phyloP scores from a whole-genome alignment of 2,329 filamentous ascomycete species.

The Pestalotiopsis sp. region DNA sequence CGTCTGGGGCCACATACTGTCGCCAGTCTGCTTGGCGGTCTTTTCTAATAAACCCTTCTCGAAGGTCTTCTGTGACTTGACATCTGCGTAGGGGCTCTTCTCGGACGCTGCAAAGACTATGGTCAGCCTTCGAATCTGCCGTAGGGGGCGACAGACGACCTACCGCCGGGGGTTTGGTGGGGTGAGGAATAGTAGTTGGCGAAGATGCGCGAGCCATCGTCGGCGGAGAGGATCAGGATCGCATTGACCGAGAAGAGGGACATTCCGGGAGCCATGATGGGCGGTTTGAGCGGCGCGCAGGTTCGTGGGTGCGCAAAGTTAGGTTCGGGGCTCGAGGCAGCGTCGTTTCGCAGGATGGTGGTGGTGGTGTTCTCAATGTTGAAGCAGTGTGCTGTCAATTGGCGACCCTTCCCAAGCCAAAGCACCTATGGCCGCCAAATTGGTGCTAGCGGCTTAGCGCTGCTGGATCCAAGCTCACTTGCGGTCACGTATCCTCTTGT shows the following conservation, averaged over 20 bases:
- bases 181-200: constrained; percentile 69
- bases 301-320: background rate
- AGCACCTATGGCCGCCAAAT: background rate
- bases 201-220: constrained; percentile 90
- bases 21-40: constrained; percentile 85
- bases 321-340: background rate
- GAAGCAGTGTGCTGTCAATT: constrained; percentile 1
- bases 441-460: background rate
- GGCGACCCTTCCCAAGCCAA: background rate
- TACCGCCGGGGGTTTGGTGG: constrained; percentile 44
- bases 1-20: background rate
- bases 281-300: background rate
- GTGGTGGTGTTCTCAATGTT: constrained; percentile 2
- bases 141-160: constrained; percentile 23
- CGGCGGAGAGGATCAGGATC: constrained; percentile 77
- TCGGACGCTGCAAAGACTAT: constrained; percentile 49
- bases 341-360: background rate
- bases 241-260: constrained; percentile 78
- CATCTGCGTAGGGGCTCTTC: constrained; percentile 78
- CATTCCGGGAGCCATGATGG: constrained; percentile 71
- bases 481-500: background rate
- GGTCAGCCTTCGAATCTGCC: background rate
- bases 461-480: background rate
- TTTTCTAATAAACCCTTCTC: constrained; percentile 96
- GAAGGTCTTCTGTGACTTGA: constrained; percentile 94